A percentile compares a stretch with the other conserved stretches of the same genome.
phyloP scores from a whole-genome alignment of 2,329 filamentous ascomycete species.

The Kalaharituber pfeilii region DNA sequence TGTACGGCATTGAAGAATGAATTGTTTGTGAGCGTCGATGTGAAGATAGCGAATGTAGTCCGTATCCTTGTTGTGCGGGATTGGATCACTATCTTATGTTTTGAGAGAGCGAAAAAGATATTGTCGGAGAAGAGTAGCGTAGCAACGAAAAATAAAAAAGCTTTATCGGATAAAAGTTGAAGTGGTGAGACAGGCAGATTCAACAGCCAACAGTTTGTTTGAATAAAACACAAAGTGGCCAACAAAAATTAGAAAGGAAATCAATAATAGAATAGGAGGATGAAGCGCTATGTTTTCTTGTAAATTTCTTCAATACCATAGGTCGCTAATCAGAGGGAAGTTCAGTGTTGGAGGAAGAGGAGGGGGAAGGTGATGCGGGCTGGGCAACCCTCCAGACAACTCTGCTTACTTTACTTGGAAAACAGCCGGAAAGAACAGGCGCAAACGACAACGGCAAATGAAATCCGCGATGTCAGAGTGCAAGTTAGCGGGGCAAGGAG shows the following conservation, averaged over 20 bases:
- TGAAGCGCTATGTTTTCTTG: background rate
- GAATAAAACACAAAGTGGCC: background rate
- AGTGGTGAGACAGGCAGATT: constrained; percentile 1
- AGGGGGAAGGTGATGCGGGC: background rate
- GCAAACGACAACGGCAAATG: background rate
- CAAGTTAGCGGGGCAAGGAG: constrained; percentile 1
- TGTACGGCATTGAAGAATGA: constrained; percentile 57
- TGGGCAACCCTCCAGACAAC: too few species aligned
- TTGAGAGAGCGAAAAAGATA: constrained; percentile 5
- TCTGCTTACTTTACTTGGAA: background rate
- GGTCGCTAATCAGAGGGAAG: background rate
- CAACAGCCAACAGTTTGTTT: background rate
- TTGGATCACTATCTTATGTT: background rate
- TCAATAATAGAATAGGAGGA: background rate
- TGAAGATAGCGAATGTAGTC: constrained; percentile 10
- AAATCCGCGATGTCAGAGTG: background rate
- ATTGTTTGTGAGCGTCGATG: constrained; percentile 20
- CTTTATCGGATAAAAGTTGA: constrained; percentile 2
- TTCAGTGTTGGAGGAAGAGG: constrained; percentile 1
- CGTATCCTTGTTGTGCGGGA: constrained; percentile 3
- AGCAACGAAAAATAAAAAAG: background rate
- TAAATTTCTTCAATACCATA: constrained; percentile 1
- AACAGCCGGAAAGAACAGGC: background rate
- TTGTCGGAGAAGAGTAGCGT: constrained; percentile 4
- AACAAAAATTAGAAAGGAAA: background rate